Evolutionary conservation across 1,284 basidiomycete species (phyloP).

Genomic region (Apiotrichum laibachii): DNA sequence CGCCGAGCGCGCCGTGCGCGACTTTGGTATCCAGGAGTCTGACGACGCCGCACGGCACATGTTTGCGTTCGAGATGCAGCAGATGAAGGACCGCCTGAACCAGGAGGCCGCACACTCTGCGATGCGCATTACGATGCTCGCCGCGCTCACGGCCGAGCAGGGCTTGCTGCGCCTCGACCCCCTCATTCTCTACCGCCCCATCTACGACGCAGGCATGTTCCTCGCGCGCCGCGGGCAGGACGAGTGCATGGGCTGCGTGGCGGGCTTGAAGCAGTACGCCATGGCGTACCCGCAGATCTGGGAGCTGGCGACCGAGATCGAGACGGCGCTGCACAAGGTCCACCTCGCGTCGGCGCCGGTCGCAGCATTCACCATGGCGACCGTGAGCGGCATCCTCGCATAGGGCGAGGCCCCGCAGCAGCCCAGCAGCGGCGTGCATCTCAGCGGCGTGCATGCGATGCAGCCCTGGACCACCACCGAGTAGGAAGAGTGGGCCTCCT

Average conservation of each 20-base stretch:
- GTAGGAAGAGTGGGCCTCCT: not conserved
- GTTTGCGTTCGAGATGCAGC: slow-evolving; percentile 58
- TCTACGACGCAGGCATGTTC: slow-evolving; percentile 75
- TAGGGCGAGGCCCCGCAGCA: not conserved
- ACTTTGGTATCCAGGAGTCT: slow-evolving; percentile 71
- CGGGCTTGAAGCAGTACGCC: slow-evolving; percentile 78
- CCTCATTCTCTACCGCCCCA: slow-evolving; percentile 75
- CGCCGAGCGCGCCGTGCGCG: slow-evolving; percentile 59
- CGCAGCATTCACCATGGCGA: not conserved
- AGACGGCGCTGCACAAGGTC: slow-evolving; percentile 17
- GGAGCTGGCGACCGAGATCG: slow-evolving; percentile 65
- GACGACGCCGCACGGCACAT: slow-evolving; percentile 14
- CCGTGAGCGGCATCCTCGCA: not conserved
- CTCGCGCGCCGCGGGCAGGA: slow-evolving; percentile 74
- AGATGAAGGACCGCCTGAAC: slow-evolving; percentile 64
- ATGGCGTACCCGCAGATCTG: slow-evolving; percentile 67
- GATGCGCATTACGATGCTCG: slow-evolving; percentile 70
- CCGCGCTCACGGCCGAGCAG: slow-evolving; percentile 74
- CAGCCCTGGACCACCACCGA: not conserved
- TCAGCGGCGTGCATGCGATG: not conserved
- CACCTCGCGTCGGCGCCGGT: not conserved
- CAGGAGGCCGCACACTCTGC: slow-evolving; percentile 81
- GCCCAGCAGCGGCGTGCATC: not conserved
- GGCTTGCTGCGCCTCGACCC: slow-evolving; percentile 63
- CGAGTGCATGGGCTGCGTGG: slow-evolving; percentile 77